A percentile compares a stretch with the other conserved stretches of the same genome.
Evolutionary conservation across 2,329 filamentous ascomycete genomes (phyloP).

Genomic region (Fusarium burgessii): DNA sequence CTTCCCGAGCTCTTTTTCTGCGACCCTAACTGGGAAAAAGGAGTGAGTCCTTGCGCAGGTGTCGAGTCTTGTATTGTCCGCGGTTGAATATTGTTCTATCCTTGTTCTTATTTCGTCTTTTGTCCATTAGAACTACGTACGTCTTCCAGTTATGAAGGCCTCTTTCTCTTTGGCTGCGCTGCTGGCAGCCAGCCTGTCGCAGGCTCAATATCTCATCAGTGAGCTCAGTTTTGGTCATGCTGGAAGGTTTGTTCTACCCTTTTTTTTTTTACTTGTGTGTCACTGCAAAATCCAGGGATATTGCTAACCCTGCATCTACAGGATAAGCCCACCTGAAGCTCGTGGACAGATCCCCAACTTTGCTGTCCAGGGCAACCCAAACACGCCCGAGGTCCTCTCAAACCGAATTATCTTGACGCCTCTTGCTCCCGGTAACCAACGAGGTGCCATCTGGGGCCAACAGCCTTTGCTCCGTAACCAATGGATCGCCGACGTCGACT

Average conservation of each 20-base stretch:
- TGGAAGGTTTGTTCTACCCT: conserved; percentile 61
- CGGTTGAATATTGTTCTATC: conserved; percentile 16
- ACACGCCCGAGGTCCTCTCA: conserved; percentile 75
- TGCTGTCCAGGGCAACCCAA: conserved; percentile 65
- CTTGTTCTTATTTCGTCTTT: conserved; percentile 24
- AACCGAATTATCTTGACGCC: conserved; percentile 95
- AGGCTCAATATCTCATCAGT: conserved; percentile 76
- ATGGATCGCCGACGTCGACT: conserved; percentile 88
- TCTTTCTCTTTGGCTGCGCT: conserved; percentile 55
- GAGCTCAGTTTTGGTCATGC: conserved; percentile 83
- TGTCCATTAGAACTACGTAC: conserved; percentile 22
- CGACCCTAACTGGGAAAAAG: conserved; percentile 12
- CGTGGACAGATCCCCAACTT: conserved; percentile 66
- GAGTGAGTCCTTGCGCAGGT: conserved; percentile 17
- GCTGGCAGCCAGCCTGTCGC: conserved; percentile 62
- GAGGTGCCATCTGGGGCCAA: conserved; percentile 86
- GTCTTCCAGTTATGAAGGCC: conserved; percentile 59
- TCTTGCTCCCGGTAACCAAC: conserved; percentile 84
- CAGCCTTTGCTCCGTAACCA: conserved; percentile 69
- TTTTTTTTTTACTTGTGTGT: background rate
- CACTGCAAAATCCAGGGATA: background rate
- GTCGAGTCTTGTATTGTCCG: conserved; percentile 1
- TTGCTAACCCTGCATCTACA: conserved; percentile 49
- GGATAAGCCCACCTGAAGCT: conserved; percentile 72
- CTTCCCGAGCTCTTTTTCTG: conserved; percentile 10